These are phyloP conservation scores for Colletotrichum graminicola DNA, from an alignment of 2,329 filamentous ascomycete genomes.

Conservation along the genomic window DNA sequence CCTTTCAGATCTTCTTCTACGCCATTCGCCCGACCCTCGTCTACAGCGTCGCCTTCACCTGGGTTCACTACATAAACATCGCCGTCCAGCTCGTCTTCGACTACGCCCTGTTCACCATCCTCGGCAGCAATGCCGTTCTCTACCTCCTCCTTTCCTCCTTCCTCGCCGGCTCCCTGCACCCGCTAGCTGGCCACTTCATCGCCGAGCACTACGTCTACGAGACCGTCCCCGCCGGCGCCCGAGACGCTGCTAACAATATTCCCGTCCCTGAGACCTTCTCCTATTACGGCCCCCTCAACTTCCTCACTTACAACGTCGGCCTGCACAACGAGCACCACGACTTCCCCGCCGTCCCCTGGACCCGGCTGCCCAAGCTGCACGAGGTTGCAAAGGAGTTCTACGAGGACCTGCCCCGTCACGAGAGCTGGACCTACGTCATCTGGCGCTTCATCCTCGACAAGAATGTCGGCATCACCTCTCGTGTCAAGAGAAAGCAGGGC, in stretches of 20 bases:
- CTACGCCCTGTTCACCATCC: slow-evolving; percentile 70
- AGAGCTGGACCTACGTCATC: slow-evolving; percentile 92
- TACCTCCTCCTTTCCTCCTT: slow-evolving; percentile 94
- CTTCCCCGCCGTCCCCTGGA: slow-evolving; percentile 98
- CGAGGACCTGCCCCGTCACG: slow-evolving; percentile 84
- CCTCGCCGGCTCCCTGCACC: slow-evolving; percentile 92
- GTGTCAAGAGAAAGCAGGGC: slow-evolving; percentile 91
- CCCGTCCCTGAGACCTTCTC: slow-evolving; percentile 93
- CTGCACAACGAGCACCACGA: slow-evolving; percentile 99
- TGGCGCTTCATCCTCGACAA: slow-evolving; percentile 96
- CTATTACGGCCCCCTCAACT: slow-evolving; percentile 94
- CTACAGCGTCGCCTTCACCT: slow-evolving; percentile 88
- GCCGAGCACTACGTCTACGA: slow-evolving; percentile 94
- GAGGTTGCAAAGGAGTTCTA: slow-evolving; percentile 92
- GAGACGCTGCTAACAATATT: slow-evolving; percentile 69
- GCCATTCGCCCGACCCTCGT: slow-evolving; percentile 95
- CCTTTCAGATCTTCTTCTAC: slow-evolving; percentile 99
- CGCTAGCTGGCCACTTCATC: slow-evolving; percentile 97
- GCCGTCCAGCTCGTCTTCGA: slow-evolving; percentile 83
- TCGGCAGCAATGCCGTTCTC: slow-evolving; percentile 74
- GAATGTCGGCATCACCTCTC: slow-evolving; percentile 88
- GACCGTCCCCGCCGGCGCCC: slow-evolving; percentile 67
- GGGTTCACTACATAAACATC: slow-evolving; percentile 87
- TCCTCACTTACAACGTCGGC: slow-evolving; percentile 96
- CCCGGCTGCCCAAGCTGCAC: slow-evolving; percentile 81